phyloP scores from a whole-genome alignment of 129 eudicot species.

The Logfia minima region DNA sequence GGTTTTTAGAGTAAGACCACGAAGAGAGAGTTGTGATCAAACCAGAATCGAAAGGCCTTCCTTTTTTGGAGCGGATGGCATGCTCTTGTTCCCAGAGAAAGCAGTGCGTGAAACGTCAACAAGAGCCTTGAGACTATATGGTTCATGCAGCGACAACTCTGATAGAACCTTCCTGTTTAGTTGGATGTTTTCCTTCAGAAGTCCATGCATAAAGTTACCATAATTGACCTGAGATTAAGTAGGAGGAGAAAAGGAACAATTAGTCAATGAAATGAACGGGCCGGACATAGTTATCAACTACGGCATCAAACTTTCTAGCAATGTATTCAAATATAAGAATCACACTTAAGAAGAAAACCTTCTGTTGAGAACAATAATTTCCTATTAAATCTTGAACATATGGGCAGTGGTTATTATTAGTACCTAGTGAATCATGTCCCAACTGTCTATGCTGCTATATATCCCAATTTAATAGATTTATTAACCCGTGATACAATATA shows the following conservation, averaged over 20 bases:
- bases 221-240: conserved; percentile 64
- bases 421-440: too few relatives aligned
- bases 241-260: neutral
- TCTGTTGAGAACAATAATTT: neutral
- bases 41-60: conserved; percentile 64
- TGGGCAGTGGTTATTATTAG: too few relatives aligned
- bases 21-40: conserved; percentile 25
- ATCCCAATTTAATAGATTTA: too few relatives aligned
- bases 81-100: conserved; percentile 80
- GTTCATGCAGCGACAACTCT: conserved; percentile 90
- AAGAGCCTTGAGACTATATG: conserved; percentile 84
- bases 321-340: neutral
- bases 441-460: too few relatives aligned
- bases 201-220: conserved; percentile 86
- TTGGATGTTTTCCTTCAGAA: conserved; percentile 86
- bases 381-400: too few relatives aligned
- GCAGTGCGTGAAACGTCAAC: conserved; percentile 71
- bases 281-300: neutral
- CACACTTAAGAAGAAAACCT: neutral
- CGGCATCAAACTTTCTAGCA: neutral
- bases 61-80: conserved; percentile 49
- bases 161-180: conserved; percentile 84
- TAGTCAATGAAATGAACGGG: neutral
- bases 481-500: neutral
- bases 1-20: neutral